These are phyloP conservation scores for Pseudonitzschia multistriata DNA, from an alignment of 108 stramenopile genomes.

Conservation along the genomic window DNA sequence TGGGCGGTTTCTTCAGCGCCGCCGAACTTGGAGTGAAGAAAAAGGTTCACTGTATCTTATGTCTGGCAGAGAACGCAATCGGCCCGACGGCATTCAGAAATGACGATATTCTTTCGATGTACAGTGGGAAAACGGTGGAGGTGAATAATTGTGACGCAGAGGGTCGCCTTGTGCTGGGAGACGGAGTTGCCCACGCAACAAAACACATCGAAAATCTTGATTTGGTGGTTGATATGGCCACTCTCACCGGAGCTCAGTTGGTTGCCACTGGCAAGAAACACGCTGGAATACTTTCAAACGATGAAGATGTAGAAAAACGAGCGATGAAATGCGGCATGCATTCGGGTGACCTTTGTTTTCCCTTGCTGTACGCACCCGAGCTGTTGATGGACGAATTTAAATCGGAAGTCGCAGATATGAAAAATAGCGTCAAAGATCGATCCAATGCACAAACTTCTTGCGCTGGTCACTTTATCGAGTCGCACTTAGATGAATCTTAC, in stretches of 20 bases:
- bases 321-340: slow-evolving; percentile 46
- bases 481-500: slow-evolving; percentile 58
- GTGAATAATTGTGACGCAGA: slow-evolving; percentile 88
- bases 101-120: slow-evolving; percentile 67
- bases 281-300: slow-evolving; percentile 73
- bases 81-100: slow-evolving; percentile 74
- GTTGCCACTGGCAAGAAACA: slow-evolving; percentile 83
- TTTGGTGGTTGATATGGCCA: slow-evolving; percentile 86
- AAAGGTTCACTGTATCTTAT: slow-evolving; percentile 52
- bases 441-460: slow-evolving; percentile 85
- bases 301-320: slow-evolving; percentile 60
- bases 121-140: slow-evolving; percentile 46
- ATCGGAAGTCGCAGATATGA: slow-evolving; percentile 87
- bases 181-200: slow-evolving; percentile 80
- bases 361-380: slow-evolving; percentile 81
- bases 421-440: slow-evolving; percentile 83
- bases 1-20: slow-evolving; percentile 77
- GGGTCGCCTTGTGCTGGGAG: slow-evolving; percentile 80
- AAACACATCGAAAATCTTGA: slow-evolving; percentile 56
- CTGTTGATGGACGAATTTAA: slow-evolving; percentile 77
- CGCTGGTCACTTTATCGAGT: slow-evolving; percentile 89
- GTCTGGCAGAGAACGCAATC: slow-evolving; percentile 87
- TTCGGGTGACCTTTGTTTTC: slow-evolving; percentile 75
- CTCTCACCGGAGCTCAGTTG: slow-evolving; percentile 85
- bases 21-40: slow-evolving; percentile 34